phyloP scores from a whole-genome alignment of 441 rosid species.

The Mallotus repandus region DNA sequence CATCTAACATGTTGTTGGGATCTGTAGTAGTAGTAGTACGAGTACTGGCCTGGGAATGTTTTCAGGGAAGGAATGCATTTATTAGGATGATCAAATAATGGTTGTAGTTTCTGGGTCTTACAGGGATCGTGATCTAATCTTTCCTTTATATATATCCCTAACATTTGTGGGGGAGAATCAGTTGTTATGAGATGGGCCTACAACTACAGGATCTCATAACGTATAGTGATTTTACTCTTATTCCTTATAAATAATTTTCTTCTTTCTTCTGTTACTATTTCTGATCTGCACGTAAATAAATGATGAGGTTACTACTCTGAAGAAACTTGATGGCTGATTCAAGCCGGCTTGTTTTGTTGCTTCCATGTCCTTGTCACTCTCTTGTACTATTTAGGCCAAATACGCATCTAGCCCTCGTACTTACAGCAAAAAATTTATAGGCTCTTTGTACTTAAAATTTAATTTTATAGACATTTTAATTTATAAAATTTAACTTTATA shows the following conservation, averaged over 20 bases:
- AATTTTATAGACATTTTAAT: too few species aligned
- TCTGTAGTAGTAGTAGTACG: too few species aligned
- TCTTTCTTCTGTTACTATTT: too few species aligned
- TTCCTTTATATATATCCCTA: slow-evolving; percentile 30
- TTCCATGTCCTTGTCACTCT: too few species aligned
- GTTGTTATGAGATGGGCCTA: neutral
- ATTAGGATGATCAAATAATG: neutral
- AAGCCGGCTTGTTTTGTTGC: slow-evolving; percentile 11
- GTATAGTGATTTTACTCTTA: slow-evolving; percentile 25
- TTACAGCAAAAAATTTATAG: too few species aligned
- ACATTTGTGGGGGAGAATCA: neutral
- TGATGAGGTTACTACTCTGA: too few species aligned
- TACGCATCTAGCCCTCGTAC: too few species aligned
- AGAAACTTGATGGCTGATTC: neutral
- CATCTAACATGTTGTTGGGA: slow-evolving; percentile 37
- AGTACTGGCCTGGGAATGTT: neutral
- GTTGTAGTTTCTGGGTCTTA: slow-evolving; percentile 7
- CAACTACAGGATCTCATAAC: slow-evolving; percentile 13
- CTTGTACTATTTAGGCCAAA: too few species aligned
- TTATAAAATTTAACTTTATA: too few species aligned
- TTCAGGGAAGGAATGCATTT: slow-evolving; percentile 1
- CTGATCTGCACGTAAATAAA: too few species aligned
- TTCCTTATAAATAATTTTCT: neutral
- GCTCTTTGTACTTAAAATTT: too few species aligned
- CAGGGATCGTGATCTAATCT: slow-evolving; percentile 13